These are phyloP conservation scores for Epipyxis sp. DNA, from an alignment of 108 stramenopile species.

Conservation along the genomic window DNA sequence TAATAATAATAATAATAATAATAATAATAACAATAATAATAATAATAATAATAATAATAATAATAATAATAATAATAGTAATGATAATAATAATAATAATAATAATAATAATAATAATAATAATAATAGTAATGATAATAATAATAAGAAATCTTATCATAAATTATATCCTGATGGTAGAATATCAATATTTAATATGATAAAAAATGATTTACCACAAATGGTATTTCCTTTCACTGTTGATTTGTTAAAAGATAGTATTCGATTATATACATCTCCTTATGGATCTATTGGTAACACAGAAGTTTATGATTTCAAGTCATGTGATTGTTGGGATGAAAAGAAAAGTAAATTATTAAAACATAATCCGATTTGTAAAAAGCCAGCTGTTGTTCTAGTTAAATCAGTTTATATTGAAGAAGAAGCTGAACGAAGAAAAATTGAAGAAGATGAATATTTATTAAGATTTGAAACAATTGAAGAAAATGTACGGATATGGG, in stretches of 20 bases:
- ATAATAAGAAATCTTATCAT: no score
- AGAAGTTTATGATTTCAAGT: slow-evolving; percentile 32
- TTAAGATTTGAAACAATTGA: slow-evolving; percentile 20
- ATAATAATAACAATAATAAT: no score
- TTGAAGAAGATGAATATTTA: slow-evolving; percentile 27
- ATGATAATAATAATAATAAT: no score
- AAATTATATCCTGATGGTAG: background rate
- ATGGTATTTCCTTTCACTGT: slow-evolving; percentile 37
- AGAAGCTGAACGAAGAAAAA: slow-evolving; percentile 34
- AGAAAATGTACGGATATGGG: slow-evolving; percentile 15
- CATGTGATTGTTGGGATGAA: slow-evolving; percentile 43
- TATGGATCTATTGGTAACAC: slow-evolving; percentile 36
- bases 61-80: no score
- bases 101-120: no score
- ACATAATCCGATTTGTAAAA: slow-evolving; percentile 24
- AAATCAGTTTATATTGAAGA: slow-evolving; percentile 30
- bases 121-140: no score
- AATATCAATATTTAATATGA: slow-evolving; percentile 32
- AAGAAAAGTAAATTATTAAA: background rate
- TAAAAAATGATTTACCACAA: slow-evolving; percentile 19
- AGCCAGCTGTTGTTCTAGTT: slow-evolving; percentile 30
- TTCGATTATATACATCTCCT: slow-evolving; percentile 35
- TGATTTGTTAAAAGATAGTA: slow-evolving; percentile 41
- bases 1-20: no score
- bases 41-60: no score